Evolutionary conservation across 768 basidiomycete species (phyloP).

Genomic region (Sporobolomyces phaffii): DNA sequence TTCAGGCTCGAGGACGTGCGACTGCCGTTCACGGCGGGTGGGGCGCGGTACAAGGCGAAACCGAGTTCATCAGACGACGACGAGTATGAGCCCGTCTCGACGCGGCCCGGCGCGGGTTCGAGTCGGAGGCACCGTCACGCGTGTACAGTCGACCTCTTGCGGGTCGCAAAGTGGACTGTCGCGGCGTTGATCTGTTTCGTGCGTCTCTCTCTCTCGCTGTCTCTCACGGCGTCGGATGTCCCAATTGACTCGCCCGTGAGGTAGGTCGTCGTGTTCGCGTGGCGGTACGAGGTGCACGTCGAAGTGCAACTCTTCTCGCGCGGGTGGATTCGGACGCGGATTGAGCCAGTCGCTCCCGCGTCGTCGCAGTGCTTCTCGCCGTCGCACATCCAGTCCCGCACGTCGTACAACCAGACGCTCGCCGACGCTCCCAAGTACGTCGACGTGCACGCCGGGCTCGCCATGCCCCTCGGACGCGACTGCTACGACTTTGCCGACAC

Average conservation of each 20-base stretch:
- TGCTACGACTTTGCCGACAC: conserved; percentile 91
- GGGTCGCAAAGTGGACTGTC: background rate
- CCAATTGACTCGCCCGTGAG: background rate
- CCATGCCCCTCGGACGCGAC: conserved; percentile 71
- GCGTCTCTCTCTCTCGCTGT: background rate
- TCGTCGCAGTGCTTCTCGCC: conserved; percentile 66
- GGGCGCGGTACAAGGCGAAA: background rate
- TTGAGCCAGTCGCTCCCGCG: conserved; percentile 61
- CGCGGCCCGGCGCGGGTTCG: too few species aligned
- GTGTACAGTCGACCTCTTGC: background rate
- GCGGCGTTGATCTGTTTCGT: background rate
- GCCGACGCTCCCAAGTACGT: conserved; percentile 59
- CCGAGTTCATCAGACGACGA: background rate
- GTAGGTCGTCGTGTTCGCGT: conserved; percentile 53
- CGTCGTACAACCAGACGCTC: conserved; percentile 58
- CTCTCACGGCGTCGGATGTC: background rate
- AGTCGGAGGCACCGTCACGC: background rate
- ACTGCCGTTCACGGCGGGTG: too few species aligned
- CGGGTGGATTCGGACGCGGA: conserved; percentile 66
- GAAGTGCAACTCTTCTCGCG: conserved; percentile 74
- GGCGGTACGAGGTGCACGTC: conserved; percentile 64
- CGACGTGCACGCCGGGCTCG: conserved; percentile 72
- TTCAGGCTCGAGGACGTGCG: too few species aligned
- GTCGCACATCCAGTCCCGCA: conserved; percentile 53
- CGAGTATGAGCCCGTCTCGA: background rate